These are phyloP conservation scores for Crucihimalaya himalaica DNA, from an alignment of 345 rosid genomes.

Conservation along the genomic window DNA sequence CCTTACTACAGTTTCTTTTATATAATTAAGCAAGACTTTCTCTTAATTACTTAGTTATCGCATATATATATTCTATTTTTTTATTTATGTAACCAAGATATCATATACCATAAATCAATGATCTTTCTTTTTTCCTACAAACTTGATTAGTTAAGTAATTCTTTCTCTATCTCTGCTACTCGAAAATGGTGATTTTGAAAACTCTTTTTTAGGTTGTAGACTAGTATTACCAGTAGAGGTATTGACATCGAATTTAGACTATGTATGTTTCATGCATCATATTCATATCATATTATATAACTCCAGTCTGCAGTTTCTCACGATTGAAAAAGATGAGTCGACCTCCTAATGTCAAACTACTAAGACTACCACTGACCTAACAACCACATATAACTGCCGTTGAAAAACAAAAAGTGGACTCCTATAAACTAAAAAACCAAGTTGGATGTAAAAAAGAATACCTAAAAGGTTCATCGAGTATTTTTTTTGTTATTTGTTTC, in stretches of 20 bases:
- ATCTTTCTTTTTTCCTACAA: not conserved
- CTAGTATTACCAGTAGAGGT: not conserved
- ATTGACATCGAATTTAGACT: not conserved
- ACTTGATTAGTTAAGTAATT: not conserved
- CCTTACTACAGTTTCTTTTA: not conserved
- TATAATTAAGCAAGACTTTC: not conserved
- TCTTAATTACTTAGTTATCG: not conserved
- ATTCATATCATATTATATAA: too few relatives aligned
- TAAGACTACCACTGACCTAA: constrained; percentile 22
- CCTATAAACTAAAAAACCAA: not conserved
- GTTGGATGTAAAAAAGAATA: not conserved
- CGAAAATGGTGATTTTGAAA: not conserved
- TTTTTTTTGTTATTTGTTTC: not conserved
- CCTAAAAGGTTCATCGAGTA: not conserved
- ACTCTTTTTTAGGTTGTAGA: not conserved
- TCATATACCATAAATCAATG: not conserved
- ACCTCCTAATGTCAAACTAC: constrained; percentile 4
- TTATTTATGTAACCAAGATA: not conserved
- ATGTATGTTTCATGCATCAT: not conserved
- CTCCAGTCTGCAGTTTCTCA: not conserved
- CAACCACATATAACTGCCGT: constrained; percentile 37
- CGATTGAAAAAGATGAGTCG: not conserved
- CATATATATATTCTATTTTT: not conserved
- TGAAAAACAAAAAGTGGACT: constrained; percentile 8
- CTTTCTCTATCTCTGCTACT: not conserved